phyloP scores from a whole-genome alignment of 768 basidiomycete species.

The Tricholoma furcatifolium region DNA sequence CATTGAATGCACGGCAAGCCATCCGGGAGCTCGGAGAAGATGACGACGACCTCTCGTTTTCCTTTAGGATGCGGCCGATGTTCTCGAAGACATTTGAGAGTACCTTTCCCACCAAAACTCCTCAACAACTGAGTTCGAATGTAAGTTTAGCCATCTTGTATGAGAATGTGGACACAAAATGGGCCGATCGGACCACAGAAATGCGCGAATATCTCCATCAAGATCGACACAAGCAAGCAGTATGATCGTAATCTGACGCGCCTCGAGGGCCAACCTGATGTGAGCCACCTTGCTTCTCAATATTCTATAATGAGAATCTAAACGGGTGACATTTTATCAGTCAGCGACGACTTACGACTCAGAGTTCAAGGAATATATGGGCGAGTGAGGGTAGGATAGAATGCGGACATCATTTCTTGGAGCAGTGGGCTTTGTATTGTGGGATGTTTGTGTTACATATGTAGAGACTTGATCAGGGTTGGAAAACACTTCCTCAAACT shows the following conservation, averaged over 20 bases:
- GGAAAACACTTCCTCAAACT: background rate
- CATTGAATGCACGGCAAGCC: constrained; percentile 46
- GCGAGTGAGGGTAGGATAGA: background rate
- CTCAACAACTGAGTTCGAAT: constrained; percentile 30
- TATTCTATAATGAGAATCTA: background rate
- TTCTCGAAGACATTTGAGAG: constrained; percentile 24
- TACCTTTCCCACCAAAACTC: constrained; percentile 22
- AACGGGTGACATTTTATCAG: constrained; percentile 3
- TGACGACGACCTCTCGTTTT: constrained; percentile 46
- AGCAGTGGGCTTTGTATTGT: background rate
- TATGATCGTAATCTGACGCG: constrained; percentile 34
- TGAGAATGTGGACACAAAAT: background rate
- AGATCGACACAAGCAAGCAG: constrained; percentile 62
- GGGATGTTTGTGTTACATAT: constrained; percentile 12
- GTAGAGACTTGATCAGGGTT: background rate
- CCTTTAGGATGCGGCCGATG: constrained; percentile 34
- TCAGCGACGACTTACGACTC: constrained; percentile 18
- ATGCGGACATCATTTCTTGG: constrained; percentile 6
- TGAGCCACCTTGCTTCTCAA: background rate
- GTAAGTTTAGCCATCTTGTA: constrained; percentile 17
- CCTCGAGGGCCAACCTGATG: constrained; percentile 18
- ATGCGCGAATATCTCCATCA: constrained; percentile 58
- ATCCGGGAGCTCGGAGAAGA: constrained; percentile 44
- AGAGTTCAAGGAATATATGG: constrained; percentile 14
- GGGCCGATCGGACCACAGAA: constrained; percentile 24